Conservation (phyloP, 345 rosid genomes). For the Pistacia vera region DNA sequence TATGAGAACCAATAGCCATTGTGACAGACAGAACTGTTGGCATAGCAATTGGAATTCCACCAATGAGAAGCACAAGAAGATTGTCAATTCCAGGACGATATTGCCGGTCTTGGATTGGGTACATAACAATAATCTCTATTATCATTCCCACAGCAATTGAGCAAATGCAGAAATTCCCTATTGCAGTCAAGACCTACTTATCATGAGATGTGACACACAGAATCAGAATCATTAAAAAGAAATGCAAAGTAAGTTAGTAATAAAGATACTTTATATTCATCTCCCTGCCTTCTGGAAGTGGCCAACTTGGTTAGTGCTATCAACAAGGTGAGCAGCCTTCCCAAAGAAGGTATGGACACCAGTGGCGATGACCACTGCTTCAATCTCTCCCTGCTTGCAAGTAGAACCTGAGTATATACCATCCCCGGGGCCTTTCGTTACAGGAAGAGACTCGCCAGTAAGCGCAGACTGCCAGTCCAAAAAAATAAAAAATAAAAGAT, state of each 20-base stretch:
- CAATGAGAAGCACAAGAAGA: conserved; percentile 96
- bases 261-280: conserved; percentile 1
- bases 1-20: conserved; percentile 98
- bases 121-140: conserved; percentile 93
- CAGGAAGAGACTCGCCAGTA: conserved; percentile 98
- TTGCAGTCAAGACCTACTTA: conserved; percentile 91
- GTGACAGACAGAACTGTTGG: conserved; percentile 98
- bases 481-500: neutral
- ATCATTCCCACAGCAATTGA: conserved; percentile 95
- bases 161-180: conserved; percentile 98
- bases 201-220: conserved; percentile 13
- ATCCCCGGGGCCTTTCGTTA: conserved; percentile 94
- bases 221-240: conserved; percentile 11
- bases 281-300: conserved; percentile 89
- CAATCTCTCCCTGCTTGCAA: conserved; percentile 97
- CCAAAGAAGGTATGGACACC: conserved; percentile 99
- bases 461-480: conserved; percentile 81
- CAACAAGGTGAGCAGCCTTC: conserved; percentile 98
- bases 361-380: conserved; percentile 93
- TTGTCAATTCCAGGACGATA: conserved; percentile 99
- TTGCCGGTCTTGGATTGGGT: conserved; percentile 86
- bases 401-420: conserved; percentile 99
- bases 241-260: neutral
- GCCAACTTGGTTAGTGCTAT: conserved; percentile 98
- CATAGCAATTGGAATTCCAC: conserved; percentile 99